Conservation (phyloP, 1,139 yeast genomes). For the Hanseniaspora sp. region DNA sequence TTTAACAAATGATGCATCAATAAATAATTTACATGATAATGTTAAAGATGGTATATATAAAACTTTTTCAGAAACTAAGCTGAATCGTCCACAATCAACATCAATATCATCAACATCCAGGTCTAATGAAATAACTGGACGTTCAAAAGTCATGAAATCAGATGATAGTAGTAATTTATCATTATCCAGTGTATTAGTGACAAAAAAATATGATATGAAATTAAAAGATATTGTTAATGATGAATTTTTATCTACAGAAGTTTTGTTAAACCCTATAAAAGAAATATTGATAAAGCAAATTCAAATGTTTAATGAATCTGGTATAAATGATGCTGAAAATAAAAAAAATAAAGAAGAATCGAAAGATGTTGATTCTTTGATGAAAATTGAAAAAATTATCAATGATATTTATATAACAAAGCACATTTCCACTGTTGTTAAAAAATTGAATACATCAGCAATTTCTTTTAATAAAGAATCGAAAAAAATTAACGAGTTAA, state of each 20-base stretch:
- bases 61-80: too few relatives aligned
- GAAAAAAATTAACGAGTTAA: not conserved
- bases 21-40: not conserved
- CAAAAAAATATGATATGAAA: not conserved
- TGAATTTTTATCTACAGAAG: not conserved
- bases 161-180: not conserved
- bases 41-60: not conserved
- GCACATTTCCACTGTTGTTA: not conserved
- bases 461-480: not conserved
- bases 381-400: conserved; percentile 1
- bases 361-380: not conserved
- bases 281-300: conserved; percentile 3
- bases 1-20: not conserved
- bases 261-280: conserved; percentile 5
- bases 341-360: not conserved
- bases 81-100: too few relatives aligned
- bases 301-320: not conserved
- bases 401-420: conserved; percentile 5
- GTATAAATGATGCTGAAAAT: not conserved
- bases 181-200: not conserved
- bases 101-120: too few relatives aligned
- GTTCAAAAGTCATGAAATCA: not conserved
- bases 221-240: not conserved
- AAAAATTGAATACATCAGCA: not conserved
- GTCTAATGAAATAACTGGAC: too few relatives aligned